Percentiles rank a stretch among this genome's conserved stretches.
These are phyloP conservation scores for Apiospora malaysiana DNA, from an alignment of 2,329 filamentous ascomycete species.

Conservation along the genomic window DNA sequence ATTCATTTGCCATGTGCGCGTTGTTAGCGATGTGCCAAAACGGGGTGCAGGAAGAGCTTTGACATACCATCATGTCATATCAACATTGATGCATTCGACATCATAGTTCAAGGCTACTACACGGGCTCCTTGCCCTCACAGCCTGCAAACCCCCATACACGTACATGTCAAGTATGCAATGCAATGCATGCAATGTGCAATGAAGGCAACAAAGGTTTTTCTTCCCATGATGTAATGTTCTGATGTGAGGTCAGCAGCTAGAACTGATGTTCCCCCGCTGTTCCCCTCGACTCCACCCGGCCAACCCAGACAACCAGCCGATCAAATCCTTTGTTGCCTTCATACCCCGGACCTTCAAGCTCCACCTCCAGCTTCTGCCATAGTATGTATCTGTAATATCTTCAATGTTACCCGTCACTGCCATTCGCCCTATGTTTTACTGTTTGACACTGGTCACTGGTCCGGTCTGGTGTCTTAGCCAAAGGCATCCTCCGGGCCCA, in stretches of 20 bases:
- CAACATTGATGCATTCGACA: too few relatives aligned
- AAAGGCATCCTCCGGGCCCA: neutral
- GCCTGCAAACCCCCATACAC: neutral
- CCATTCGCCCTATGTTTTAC: too few relatives aligned
- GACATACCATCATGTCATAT: too few relatives aligned
- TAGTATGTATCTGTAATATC: neutral
- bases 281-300: conserved; percentile 12
- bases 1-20: neutral
- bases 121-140: neutral
- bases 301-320: neutral
- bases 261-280: neutral
- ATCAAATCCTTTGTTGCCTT: conserved; percentile 1
- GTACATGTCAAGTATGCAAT: neutral
- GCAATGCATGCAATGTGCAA: neutral
- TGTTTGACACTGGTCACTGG: neutral
- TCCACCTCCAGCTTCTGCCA: conserved; percentile 5
- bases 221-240: neutral
- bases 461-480: neutral
- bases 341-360: conserved; percentile 15
- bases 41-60: neutral
- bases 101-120: too few relatives aligned
- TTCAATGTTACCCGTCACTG: too few relatives aligned
- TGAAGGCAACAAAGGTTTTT: neutral
- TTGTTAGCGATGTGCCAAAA: neutral
- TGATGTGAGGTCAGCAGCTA: neutral